Evolutionary conservation across 108 stramenopile genomes (phyloP), one percentile per base, ranked within the genome.

Genomic region (Nitzschia sp.): DNA sequence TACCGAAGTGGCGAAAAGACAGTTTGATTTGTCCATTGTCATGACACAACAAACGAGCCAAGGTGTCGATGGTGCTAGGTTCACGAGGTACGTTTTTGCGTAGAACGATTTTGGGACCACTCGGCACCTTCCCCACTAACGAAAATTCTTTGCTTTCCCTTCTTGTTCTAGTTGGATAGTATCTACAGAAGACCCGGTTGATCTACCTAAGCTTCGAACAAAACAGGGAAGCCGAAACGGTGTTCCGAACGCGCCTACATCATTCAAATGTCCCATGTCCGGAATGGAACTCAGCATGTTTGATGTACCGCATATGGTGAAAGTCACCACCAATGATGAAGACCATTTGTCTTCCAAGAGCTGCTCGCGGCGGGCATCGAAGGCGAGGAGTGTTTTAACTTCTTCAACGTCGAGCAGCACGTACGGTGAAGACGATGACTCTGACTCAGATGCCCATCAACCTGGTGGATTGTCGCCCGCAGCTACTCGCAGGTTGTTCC

Each of bases 1-100:
- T 1, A 70, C 61, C 27, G 74, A 75, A 51, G 74, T 80, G 31
- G 79, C 79, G 30, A 59, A 54, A n/a, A 15, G 34, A 6, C 69
- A 80, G 38, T 80, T 80, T 71, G 79, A 76, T 30, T 60, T 76
- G 28, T 70, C 71, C 11, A 70, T 80, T 36, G 51, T n/a, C 0
- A 80, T 76, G 79, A 27, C 23, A 11, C 38, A 15, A 11, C 38
- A 42, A 42, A 42, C 38, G 15, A 42, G 11, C 15, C 38, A 42
- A 42, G 38, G 38, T 11, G 8, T 42, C 11, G 38, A 42, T 42
- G 38, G 38, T 11, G 38, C 38, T 15, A 42, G 15, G 38, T 42
- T 42, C 38, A 42, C 38, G 15, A 42, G 38, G 38, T 42, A 42
- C 8, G 38, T 42, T n/a, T n/a, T n/a, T 11, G 38, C 38, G 38